phyloP scores from a whole-genome alignment of 2,329 filamentous ascomycete species.

The Pyrenophora seminiperda region DNA sequence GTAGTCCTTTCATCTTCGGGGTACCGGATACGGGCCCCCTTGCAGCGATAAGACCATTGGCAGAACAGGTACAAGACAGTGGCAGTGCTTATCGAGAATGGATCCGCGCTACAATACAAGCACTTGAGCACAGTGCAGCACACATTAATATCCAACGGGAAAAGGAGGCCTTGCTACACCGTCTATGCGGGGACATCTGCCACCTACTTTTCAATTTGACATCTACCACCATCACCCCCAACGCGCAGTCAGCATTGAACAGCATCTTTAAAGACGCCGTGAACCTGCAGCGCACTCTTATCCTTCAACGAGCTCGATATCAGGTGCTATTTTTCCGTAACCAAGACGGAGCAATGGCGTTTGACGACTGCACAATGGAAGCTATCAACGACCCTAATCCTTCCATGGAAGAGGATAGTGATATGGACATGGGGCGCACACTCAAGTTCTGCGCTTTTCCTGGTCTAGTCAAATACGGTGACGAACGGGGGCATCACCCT shows the following conservation, averaged over 20 bases:
- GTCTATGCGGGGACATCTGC: constrained; percentile 25
- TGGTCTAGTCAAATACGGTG: constrained; percentile 37
- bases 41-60: constrained; percentile 24
- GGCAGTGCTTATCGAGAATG: constrained; percentile 34
- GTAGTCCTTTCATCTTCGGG: constrained; percentile 34
- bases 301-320: constrained; percentile 42
- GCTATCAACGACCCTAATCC: constrained; percentile 35
- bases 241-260: constrained; percentile 25
- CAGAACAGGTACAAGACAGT: constrained; percentile 21
- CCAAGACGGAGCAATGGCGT: constrained; percentile 6
- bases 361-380: constrained; percentile 40
- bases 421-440: constrained; percentile 16
- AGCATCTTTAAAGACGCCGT: constrained; percentile 33
- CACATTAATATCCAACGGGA: constrained; percentile 16
- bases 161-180: constrained; percentile 22
- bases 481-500: constrained; percentile 33
- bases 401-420: constrained; percentile 30
- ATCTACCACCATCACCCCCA: constrained; percentile 19
- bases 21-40: constrained; percentile 30
- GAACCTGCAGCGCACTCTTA: constrained; percentile 34
- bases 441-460: constrained; percentile 44
- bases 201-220: constrained; percentile 34
- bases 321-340: constrained; percentile 31
- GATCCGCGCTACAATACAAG: constrained; percentile 38
- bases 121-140: constrained; percentile 26